Evolutionary conservation across 2,329 filamentous ascomycete species (phyloP), one percentile per base, ranked within the genome.

Genomic region (Fusarium nodosum): DNA sequence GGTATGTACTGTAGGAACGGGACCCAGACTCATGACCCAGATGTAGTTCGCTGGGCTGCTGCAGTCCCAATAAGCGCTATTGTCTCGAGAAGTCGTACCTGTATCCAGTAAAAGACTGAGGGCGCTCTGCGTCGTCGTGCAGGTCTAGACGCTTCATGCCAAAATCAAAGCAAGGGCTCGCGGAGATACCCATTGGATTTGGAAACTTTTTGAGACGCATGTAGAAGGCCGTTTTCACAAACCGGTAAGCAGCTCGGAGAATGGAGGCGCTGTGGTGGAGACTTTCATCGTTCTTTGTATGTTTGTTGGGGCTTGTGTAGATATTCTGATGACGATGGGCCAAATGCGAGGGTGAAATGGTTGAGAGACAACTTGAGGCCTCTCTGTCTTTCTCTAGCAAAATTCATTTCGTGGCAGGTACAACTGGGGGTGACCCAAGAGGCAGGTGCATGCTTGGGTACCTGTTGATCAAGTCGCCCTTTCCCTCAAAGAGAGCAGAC

Each of bases 51-150:
- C 44, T 63, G 48, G 56, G 46, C 45, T 53, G 51, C 53, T 60
- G 53, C 62, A 54, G 41, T 33, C 34, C 42, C 57, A 64, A 45
- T 47, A 44, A 48, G 58, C 68, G 68, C 56, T 62, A 69, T 64
- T 44, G 64, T 57, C 65, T 66, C 50, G 38, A 44, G 36, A 48
- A 48, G 42, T 58, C 44, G 45, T 50, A 58, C 36, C 26, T 45
- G 30, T 41, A 16, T 62, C 55, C 38, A 60, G 55, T 45, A 31
- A 20, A 50, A 22, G 28, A 12, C 18, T 46, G 31, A 46, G 39
- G 30, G 26, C 33, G 24, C 12, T 30, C 33, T 39, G 45, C 39
- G 24, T 58, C 28, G 57, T 22, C 7, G 38, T 42, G 8, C 45
- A 67, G 46, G 26, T 36, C 22, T 51, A 39, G 53, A 36, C 16